Conservation (phyloP, 2,329 filamentous ascomycete species). For the Penicillium sp. region DNA sequence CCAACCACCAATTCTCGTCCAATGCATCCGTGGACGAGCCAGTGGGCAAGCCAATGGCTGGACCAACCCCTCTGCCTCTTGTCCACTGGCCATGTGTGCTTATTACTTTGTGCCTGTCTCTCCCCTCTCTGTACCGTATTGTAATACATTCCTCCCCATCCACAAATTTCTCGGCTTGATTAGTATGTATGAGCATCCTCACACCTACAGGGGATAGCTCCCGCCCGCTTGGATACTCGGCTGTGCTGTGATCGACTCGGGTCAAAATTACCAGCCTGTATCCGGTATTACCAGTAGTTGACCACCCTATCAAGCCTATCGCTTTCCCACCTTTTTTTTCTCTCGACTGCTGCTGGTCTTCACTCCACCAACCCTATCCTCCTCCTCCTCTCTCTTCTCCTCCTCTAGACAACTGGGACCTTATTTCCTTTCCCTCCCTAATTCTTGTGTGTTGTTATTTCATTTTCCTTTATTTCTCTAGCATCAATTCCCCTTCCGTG, state of each 20-base stretch:
- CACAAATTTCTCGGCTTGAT: not conserved
- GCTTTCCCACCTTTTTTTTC: constrained; percentile 34
- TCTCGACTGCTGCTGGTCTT: constrained; percentile 5
- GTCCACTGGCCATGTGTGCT: not conserved
- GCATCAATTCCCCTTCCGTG: constrained; percentile 12
- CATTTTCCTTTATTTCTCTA: constrained; percentile 22
- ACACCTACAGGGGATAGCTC: too few species aligned
- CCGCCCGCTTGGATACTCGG: too few species aligned
- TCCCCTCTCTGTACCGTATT: not conserved
- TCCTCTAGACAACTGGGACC: constrained; percentile 15
- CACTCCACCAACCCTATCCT: constrained; percentile 9
- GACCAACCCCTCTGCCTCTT: not conserved
- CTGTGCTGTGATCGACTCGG: too few species aligned
- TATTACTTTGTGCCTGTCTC: not conserved
- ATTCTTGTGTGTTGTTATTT: constrained; percentile 24
- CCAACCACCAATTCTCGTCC: not conserved
- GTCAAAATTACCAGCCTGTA: constrained; percentile 25
- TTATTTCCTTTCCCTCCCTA: constrained; percentile 16
- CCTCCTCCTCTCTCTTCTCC: constrained; percentile 1
- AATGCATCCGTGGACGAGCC: too few species aligned
- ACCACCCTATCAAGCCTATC: constrained; percentile 24
- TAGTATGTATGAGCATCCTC: not conserved
- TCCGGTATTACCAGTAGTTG: constrained; percentile 22
- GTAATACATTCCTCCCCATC: not conserved
- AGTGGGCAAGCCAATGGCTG: not conserved